A percentile compares a stretch with the other conserved stretches of the same genome.
phyloP scores from a whole-genome alignment of 257 asterid genomes.

The Apocynum venetum region DNA sequence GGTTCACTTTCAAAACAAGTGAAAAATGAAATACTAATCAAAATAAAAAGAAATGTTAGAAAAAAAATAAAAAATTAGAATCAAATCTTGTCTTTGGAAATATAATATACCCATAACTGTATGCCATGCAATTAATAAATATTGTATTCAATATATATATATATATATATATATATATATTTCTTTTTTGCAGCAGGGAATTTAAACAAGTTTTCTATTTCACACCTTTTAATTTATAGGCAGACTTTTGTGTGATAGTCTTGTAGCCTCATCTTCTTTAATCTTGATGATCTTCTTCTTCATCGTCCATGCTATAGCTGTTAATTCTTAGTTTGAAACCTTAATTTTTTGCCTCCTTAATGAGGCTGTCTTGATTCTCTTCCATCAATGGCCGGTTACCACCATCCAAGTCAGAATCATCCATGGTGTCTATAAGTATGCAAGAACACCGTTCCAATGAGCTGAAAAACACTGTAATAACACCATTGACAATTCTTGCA shows the following conservation, averaged over 20 bases:
- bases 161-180: neutral
- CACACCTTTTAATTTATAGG: neutral
- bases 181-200: neutral
- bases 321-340: neutral
- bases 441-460: slow-evolving; percentile 53
- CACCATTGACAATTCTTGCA: slow-evolving; percentile 32
- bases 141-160: neutral
- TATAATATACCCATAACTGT: neutral
- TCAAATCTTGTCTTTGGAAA: too few relatives aligned
- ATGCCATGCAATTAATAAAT: neutral
- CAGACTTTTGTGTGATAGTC: neutral
- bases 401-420: slow-evolving; percentile 35
- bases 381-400: slow-evolving; percentile 32
- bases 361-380: neutral
- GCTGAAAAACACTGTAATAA: slow-evolving; percentile 39
- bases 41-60: neutral
- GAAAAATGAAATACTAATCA: too few relatives aligned
- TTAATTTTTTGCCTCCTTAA: neutral
- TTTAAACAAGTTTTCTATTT: neutral
- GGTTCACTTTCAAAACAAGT: too few relatives aligned
- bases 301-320: neutral
- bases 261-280: too few relatives aligned
- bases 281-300: neutral
- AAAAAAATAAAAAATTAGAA: too few relatives aligned
- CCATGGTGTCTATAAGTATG: slow-evolving; percentile 42